A percentile compares a stretch with the other conserved stretches of the same genome.
Evolutionary conservation across 169 alveolate genomes (phyloP).

Genomic region (Nephromyces sp.): DNA sequence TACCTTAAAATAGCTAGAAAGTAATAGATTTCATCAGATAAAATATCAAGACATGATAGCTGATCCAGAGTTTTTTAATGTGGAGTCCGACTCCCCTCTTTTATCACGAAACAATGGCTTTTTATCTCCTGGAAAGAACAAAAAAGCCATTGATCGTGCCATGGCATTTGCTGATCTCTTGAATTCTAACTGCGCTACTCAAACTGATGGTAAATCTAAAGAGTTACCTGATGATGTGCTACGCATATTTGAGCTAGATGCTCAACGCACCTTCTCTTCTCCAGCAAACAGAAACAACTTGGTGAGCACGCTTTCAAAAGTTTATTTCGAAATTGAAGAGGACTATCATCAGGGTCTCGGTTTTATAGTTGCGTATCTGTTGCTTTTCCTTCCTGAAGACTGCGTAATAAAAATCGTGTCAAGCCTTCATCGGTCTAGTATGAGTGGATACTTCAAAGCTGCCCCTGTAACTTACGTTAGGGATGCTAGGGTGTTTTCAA

Average conservation of each 20-base stretch:
- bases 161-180: too few species aligned
- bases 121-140: too few species aligned
- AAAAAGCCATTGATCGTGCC: too few species aligned
- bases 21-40: too few species aligned
- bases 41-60: too few species aligned
- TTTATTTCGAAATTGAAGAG: conserved; percentile 32
- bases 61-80: too few species aligned
- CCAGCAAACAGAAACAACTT: conserved; percentile 26
- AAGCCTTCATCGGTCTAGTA: conserved; percentile 35
- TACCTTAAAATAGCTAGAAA: too few species aligned
- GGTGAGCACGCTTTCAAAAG: conserved; percentile 11
- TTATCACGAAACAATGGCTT: too few species aligned
- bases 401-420: conserved; percentile 35
- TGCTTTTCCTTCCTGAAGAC: conserved; percentile 33
- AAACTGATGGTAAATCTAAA: too few species aligned
- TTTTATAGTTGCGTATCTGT: conserved; percentile 41
- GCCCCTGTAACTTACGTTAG: conserved; percentile 53
- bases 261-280: conserved; percentile 43
- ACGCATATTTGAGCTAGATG: conserved; percentile 45
- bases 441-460: conserved; percentile 47
- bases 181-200: too few species aligned
- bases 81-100: too few species aligned
- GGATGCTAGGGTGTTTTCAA: conserved; percentile 48
- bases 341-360: conserved; percentile 57
- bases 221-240: too few species aligned